Base-by-base conservation (phyloP, 2,329 filamentous ascomycete species). In the Exophiala sp. region DNA sequence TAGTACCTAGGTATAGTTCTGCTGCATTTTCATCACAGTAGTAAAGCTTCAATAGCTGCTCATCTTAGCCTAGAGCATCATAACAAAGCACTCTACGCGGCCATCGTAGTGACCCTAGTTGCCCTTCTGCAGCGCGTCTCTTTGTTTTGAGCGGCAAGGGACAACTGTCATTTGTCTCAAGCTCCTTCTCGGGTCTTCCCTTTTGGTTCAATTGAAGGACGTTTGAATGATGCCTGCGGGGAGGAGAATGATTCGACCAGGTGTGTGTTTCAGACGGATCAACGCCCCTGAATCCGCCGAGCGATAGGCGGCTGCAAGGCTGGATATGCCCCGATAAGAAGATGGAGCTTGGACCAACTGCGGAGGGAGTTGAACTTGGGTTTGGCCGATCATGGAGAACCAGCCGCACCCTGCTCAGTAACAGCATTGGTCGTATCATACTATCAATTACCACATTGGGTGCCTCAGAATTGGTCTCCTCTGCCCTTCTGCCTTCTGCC, bases 31-130 rank as follows among this genome's bases (percentile, higher is more conserved):
- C 24, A 29, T 29, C 24, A 29, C 24, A 43, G 12, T 12, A 43
- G 41, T 24, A 21, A 43, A 43, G 41, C 41, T 43, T 8, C 20
- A 43, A 43, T 10, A 29, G 10, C 41, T 43, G 24, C 24, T 29
- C 7, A 8, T 8, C 20, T 4, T 34, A 35, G 18, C 42, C 43
- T 52, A 18, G 18, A n/a, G 33, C 39, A 52, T 44, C 57, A 57
- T 46, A 57, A 57, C 54, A 59, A 57, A 52, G 47, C 57, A 60
- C 57, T 60, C 53, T 55, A 60, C 57, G 54, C 57, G 57, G 57
- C 54, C 57, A 20, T n/a, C 10, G 14, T 47, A 14, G 10, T 39
- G 57, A 52, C 54, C 54, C 21, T 33, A 34, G n/a, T 16, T 16
- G 21, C 34, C 21, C 20, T 39, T 36, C 44, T 48, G 36, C 35